Base-by-base conservation (phyloP, 2,329 filamentous ascomycete species). In the Gnomoniopsis sp. region DNA sequence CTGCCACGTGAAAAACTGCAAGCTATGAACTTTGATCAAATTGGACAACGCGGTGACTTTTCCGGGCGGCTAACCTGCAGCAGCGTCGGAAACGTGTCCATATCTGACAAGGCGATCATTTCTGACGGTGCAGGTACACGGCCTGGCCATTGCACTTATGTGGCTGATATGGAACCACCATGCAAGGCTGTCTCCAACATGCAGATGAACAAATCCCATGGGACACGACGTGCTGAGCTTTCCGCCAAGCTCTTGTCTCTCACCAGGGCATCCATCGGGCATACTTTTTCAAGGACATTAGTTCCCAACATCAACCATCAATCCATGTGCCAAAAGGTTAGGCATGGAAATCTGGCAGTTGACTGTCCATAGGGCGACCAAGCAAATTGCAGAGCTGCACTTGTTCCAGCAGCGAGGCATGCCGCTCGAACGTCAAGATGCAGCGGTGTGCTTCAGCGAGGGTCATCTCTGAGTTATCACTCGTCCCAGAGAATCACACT, bases 331-430 rank as follows among this genome's bases (percentile, higher is more conserved):
- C 43, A 46, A 19, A 19, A 2, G 43, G 6, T 46, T 17, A 22
- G 43, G 43, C 43, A 46, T 46, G 15, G 19, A 41, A 1, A 23
- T 11, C 21, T 47, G 19, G 19, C 44, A 21, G 44, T 11, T 47
- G 19, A 47, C 21, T 17, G 19, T 22, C 49, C 56, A 33, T 63
- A 63, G 43, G 62, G 62, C 59, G 52, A 49, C 57, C 62, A 63
- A 59, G 23, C 50, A 63, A 44, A 59, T 53, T 10, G 43, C 49
- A 38, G 48, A 51, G 36, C 21, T 48, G 19, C 30, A 26, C 11
- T 26, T 30, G 19, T 48, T 22, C 34, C 21, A 46, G 21, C 22
- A 33, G 54, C 21, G 43, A 26, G 22, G 44, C 15, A 43, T 30
- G 12, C 12, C 38, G 6, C 38, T 11, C 8, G 41, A 6, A 3